Conservation (phyloP, 148 eudicot species). For the Beta vulgaris region DNA sequence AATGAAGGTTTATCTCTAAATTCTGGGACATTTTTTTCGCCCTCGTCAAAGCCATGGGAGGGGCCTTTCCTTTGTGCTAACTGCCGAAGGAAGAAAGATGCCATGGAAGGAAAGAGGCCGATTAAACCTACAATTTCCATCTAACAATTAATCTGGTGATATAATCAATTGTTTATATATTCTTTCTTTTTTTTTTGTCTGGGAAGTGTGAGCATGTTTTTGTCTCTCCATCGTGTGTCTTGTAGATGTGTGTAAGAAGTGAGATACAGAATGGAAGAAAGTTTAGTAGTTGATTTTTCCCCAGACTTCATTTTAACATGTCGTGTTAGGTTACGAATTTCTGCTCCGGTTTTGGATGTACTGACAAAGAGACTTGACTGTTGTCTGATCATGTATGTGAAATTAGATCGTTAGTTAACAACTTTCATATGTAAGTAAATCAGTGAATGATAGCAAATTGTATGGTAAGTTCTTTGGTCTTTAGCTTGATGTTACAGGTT, state of each 20-base stretch:
- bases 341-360: constrained; percentile 39
- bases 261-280: constrained; percentile 27
- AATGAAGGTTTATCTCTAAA: constrained; percentile 67
- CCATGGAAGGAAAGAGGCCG: constrained; percentile 94
- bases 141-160: constrained; percentile 38
- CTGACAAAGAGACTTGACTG: constrained; percentile 34
- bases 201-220: constrained; percentile 48
- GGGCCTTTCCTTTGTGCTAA: constrained; percentile 85
- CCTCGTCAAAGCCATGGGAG: constrained; percentile 83
- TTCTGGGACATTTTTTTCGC: constrained; percentile 78
- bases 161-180: constrained; percentile 44
- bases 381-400: constrained; percentile 31
- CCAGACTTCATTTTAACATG: constrained; percentile 13
- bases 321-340: constrained; percentile 31
- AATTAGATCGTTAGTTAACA: constrained; percentile 37
- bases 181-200: constrained; percentile 53
- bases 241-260: constrained; percentile 53
- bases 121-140: constrained; percentile 41
- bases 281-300: constrained; percentile 29
- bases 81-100: constrained; percentile 92
- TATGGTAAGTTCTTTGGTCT: not conserved
- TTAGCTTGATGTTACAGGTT: constrained; percentile 3
- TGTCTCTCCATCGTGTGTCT: constrained; percentile 29
- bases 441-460: constrained; percentile 1
- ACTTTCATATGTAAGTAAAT: constrained; percentile 37